These are phyloP conservation scores for Phytophthora sojae DNA, from an alignment of 352 stramenopile species.

Conservation along the genomic window DNA sequence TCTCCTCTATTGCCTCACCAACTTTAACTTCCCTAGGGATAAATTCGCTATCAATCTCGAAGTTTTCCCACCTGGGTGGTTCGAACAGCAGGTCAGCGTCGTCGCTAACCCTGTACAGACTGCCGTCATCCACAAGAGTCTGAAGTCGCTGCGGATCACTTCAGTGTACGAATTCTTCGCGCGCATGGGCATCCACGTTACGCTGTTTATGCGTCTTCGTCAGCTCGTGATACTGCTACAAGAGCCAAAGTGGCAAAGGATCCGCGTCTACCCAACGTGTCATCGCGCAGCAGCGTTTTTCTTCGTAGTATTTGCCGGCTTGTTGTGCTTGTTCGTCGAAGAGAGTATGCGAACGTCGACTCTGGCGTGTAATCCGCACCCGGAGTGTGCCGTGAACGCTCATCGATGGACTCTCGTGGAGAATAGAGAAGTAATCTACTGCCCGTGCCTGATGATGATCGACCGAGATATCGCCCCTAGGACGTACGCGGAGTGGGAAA, in stretches of 20 bases:
- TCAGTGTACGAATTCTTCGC: slow-evolving; percentile 38
- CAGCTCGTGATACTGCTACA: slow-evolving; percentile 23
- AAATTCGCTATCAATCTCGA: slow-evolving; percentile 39
- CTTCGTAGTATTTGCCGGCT: slow-evolving; percentile 13
- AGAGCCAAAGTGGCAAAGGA: not conserved
- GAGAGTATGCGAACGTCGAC: slow-evolving; percentile 30
- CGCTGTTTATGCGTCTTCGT: slow-evolving; percentile 8
- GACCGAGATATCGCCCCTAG: slow-evolving; percentile 30
- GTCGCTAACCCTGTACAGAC: slow-evolving; percentile 34
- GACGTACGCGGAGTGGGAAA: slow-evolving; percentile 43
- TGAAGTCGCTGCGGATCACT: slow-evolving; percentile 46
- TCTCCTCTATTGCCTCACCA: slow-evolving; percentile 37
- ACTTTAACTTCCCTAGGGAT: slow-evolving; percentile 41
- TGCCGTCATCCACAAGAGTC: slow-evolving; percentile 32
- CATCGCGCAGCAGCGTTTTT: slow-evolving; percentile 19
- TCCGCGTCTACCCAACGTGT: slow-evolving; percentile 21
- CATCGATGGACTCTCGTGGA: slow-evolving; percentile 38
- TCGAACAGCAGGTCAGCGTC: slow-evolving; percentile 34
- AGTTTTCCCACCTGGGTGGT: slow-evolving; percentile 30
- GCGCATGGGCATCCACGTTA: slow-evolving; percentile 36
- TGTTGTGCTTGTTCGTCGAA: slow-evolving; percentile 28
- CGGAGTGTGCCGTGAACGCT: slow-evolving; percentile 41
- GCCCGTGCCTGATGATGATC: slow-evolving; percentile 53
- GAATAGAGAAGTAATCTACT: slow-evolving; percentile 24
- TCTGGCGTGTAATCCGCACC: slow-evolving; percentile 19